phyloP scores from a whole-genome alignment of 2,329 filamentous ascomycete species.

The Neonectria faginata region DNA sequence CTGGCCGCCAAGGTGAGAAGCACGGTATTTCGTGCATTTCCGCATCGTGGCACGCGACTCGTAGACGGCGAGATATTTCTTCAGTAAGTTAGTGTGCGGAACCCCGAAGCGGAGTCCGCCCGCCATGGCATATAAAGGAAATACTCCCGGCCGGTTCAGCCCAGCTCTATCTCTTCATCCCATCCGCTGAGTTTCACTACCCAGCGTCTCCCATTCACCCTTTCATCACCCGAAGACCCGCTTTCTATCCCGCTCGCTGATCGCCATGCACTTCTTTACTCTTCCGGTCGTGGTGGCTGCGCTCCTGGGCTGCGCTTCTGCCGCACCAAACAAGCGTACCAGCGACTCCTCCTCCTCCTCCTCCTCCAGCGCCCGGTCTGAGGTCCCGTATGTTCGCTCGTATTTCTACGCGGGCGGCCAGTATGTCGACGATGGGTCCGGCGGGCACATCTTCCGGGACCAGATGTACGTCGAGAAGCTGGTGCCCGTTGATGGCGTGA shows the following conservation, averaged over 20 bases:
- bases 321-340: slow-evolving; percentile 1
- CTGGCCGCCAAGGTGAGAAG: not conserved
- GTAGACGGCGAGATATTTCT: no score
- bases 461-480: slow-evolving; percentile 45
- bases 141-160: not conserved
- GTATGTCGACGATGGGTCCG: slow-evolving; percentile 38
- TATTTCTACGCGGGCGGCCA: slow-evolving; percentile 37
- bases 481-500: slow-evolving; percentile 22
- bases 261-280: slow-evolving; percentile 16
- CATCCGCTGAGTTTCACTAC: not conserved
- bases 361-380: not conserved
- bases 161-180: not conserved
- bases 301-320: slow-evolving; percentile 9
- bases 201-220: not conserved
- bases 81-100: no score
- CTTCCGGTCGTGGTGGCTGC: slow-evolving; percentile 2
- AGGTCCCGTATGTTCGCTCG: slow-evolving; percentile 34
- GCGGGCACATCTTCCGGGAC: slow-evolving; percentile 37
- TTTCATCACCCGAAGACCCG: not conserved
- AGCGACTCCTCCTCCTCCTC: not conserved
- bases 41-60: no score
- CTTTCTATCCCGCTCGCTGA: not conserved
- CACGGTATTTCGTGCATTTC: not conserved
- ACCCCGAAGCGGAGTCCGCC: not conserved
- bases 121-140: not conserved